phyloP scores from a whole-genome alignment of 176 grass and related monocot genomes.

The Calamus simplicifolius region DNA sequence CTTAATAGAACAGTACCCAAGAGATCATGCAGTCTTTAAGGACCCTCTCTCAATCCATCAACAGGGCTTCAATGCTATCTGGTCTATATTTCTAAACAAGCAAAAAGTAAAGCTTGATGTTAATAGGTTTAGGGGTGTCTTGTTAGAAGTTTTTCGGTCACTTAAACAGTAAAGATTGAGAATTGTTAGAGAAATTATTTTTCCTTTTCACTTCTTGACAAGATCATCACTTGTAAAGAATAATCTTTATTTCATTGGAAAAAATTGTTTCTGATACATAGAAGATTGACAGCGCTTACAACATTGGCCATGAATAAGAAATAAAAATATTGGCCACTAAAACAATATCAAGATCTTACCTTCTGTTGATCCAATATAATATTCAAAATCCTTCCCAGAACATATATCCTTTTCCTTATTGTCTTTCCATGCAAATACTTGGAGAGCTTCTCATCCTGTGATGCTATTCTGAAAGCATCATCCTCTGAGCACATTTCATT shows the following conservation, averaged over 20 bases:
- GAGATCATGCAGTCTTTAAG: no score
- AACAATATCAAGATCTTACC: constrained; percentile 29
- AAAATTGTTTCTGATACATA: background rate
- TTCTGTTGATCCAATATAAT: constrained; percentile 84
- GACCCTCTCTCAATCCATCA: no score
- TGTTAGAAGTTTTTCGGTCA: no score
- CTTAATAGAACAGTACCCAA: no score
- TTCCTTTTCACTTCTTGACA: background rate
- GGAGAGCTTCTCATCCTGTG: constrained; percentile 64
- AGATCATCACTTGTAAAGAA: no score
- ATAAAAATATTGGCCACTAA: background rate
- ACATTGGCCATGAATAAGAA: constrained; percentile 1
- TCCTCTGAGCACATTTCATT: constrained; percentile 69
- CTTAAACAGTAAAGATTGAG: background rate
- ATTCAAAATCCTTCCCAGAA: constrained; percentile 92
- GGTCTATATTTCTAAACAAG: no score
- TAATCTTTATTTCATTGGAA: no score
- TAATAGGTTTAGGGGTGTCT: no score
- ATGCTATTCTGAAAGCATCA: constrained; percentile 60
- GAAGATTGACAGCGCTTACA: background rate
- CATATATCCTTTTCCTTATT: constrained; percentile 83
- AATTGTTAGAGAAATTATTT: background rate
- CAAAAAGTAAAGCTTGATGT: no score
- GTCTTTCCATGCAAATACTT: constrained; percentile 65
- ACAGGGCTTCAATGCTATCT: no score